phyloP scores from a whole-genome alignment of 2,329 filamentous ascomycete species.

The Tolypocladium endophyticum region DNA sequence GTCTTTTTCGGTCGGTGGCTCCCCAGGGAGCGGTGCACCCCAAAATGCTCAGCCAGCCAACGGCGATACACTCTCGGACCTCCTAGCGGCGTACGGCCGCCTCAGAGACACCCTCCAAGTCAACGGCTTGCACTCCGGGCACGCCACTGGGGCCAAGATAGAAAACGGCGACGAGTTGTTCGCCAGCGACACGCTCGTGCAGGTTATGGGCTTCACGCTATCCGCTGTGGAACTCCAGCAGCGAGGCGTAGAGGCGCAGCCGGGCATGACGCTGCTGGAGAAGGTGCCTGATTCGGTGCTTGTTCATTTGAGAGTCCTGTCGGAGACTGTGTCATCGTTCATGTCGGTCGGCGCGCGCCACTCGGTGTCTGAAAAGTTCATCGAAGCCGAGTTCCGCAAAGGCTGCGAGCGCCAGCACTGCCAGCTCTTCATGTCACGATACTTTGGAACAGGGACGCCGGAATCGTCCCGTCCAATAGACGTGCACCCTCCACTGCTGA shows the following conservation, averaged over 20 bases:
- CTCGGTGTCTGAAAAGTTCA: slow-evolving; percentile 46
- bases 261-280: slow-evolving; percentile 66
- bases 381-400: slow-evolving; percentile 54
- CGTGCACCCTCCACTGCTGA: slow-evolving; percentile 47
- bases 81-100: slow-evolving; percentile 50
- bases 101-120: slow-evolving; percentile 46
- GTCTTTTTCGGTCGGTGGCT: slow-evolving; percentile 20
- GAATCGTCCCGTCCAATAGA: slow-evolving; percentile 31
- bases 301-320: slow-evolving; percentile 77
- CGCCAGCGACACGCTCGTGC: slow-evolving; percentile 49
- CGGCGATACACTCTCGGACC: slow-evolving; percentile 33
- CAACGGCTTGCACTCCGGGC: slow-evolving; percentile 37
- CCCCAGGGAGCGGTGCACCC: slow-evolving; percentile 12
- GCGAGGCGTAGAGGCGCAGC: slow-evolving; percentile 66
- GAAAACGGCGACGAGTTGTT: slow-evolving; percentile 33
- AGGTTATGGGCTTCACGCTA: slow-evolving; percentile 72
- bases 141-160: slow-evolving; percentile 18
- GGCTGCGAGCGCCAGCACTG: slow-evolving; percentile 64
- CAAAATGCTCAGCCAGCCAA: slow-evolving; percentile 1
- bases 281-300: slow-evolving; percentile 76
- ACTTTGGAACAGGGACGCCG: slow-evolving; percentile 31
- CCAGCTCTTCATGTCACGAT: slow-evolving; percentile 60
- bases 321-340: slow-evolving; percentile 82
- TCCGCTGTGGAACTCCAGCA: slow-evolving; percentile 86
- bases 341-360: slow-evolving; percentile 64